Percentiles rank a stretch among this genome's conserved stretches.
Evolutionary conservation across 495 filamentous ascomycete genomes (phyloP).

Genomic region (Melanomma pulvis-pyrius): DNA sequence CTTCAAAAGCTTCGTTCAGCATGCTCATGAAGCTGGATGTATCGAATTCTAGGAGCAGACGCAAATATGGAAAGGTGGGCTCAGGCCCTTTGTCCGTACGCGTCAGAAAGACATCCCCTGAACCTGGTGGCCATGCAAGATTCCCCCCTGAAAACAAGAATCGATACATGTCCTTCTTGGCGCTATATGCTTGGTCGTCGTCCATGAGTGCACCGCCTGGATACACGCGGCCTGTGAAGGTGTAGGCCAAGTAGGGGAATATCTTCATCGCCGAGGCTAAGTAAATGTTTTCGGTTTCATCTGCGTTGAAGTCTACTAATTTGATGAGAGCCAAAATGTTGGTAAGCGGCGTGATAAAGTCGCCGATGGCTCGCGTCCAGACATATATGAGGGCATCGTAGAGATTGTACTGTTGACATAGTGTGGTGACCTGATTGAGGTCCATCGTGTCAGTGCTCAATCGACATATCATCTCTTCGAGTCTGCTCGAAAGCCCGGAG

Average conservation of each 20-base stretch:
- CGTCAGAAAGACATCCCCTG: conserved; percentile 57
- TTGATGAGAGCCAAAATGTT: conserved; percentile 77
- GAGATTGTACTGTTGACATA: conserved; percentile 87
- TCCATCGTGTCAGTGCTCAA: conserved; percentile 90
- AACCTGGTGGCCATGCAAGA: conserved; percentile 64
- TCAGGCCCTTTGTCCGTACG: conserved; percentile 54
- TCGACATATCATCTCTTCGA: conserved; percentile 96
- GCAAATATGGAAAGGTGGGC: conserved; percentile 79
- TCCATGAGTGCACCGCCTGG: conserved; percentile 77
- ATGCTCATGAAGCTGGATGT: conserved; percentile 91
- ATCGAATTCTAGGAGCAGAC: conserved; percentile 83
- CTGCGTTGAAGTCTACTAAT: conserved; percentile 55
- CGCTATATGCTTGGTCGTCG: conserved; percentile 67
- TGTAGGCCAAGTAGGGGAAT: conserved; percentile 92
- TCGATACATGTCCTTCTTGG: conserved; percentile 86
- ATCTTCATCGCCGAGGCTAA: conserved; percentile 78
- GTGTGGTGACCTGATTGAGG: conserved; percentile 84
- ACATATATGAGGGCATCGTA: conserved; percentile 97
- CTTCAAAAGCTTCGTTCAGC: conserved; percentile 96
- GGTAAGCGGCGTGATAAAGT: conserved; percentile 88
- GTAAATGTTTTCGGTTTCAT: conserved; percentile 49
- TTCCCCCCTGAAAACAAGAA: conserved; percentile 86
- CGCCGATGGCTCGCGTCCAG: conserved; percentile 86
- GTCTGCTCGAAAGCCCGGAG: conserved; percentile 67
- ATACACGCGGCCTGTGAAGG: conserved; percentile 87